Conservation (phyloP, 768 basidiomycete species). For the Filobasidium floriforme region DNA sequence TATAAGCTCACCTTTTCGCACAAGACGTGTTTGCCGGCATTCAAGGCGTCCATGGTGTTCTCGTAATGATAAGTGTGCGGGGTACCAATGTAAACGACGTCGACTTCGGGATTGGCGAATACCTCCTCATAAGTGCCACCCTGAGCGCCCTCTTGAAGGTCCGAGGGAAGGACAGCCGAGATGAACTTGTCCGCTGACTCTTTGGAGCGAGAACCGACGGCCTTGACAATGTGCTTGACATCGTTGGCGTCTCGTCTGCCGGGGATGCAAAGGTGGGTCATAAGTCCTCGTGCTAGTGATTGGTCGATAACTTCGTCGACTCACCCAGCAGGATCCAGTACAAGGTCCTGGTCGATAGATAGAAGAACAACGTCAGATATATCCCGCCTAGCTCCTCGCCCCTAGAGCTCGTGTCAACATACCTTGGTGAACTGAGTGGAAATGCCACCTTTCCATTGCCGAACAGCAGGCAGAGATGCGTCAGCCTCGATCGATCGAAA, state of each 20-base stretch:
- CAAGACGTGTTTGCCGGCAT: constrained; percentile 73
- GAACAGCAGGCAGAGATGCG: not conserved
- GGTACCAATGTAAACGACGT: constrained; percentile 73
- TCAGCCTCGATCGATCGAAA: not conserved
- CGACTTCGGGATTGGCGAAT: constrained; percentile 65
- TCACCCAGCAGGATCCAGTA: constrained; percentile 67
- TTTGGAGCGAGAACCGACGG: constrained; percentile 68
- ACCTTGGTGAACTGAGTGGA: constrained; percentile 64
- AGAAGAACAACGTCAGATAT: not conserved
- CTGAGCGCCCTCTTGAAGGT: constrained; percentile 45
- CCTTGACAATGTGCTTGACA: constrained; percentile 45
- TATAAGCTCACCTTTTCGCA: constrained; percentile 61
- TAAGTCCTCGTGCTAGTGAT: not conserved
- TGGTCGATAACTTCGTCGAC: constrained; percentile 22
- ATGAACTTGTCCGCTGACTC: constrained; percentile 67
- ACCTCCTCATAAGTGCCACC: constrained; percentile 70
- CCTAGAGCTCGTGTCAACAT: constrained; percentile 3
- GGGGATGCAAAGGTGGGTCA: not conserved
- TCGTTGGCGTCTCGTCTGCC: constrained; percentile 36
- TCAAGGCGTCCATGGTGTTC: constrained; percentile 66
- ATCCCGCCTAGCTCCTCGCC: not conserved
- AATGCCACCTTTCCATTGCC: constrained; percentile 51
- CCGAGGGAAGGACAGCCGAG: constrained; percentile 47
- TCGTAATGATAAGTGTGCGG: constrained; percentile 78
- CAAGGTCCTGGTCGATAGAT: constrained; percentile 54